Percentiles rank a stretch among this genome's conserved stretches.
These are phyloP conservation scores for Cadophora luteo-olivacea DNA, from an alignment of 2,329 filamentous ascomycete genomes.

Conservation along the genomic window DNA sequence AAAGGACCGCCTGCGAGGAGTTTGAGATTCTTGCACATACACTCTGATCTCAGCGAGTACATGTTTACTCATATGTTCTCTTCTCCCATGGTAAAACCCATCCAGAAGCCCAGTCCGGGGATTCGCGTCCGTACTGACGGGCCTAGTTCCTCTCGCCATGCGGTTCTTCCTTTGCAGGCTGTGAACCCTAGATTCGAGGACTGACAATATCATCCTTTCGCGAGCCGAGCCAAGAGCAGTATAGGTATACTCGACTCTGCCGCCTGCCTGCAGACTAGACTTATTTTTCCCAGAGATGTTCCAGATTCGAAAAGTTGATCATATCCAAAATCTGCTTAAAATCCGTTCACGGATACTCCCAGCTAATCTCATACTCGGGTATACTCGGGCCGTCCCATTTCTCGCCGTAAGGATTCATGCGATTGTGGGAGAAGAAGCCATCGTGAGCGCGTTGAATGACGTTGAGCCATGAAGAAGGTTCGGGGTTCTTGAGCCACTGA, in stretches of 20 bases:
- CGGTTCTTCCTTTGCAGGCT: background rate
- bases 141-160: background rate
- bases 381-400: slow-evolving; percentile 57
- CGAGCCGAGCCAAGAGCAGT: background rate
- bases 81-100: background rate
- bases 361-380: slow-evolving; percentile 56
- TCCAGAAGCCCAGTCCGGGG: background rate
- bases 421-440: slow-evolving; percentile 56
- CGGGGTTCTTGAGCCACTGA: slow-evolving; percentile 61
- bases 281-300: background rate
- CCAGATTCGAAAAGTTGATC: background rate
- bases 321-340: background rate
- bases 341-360: slow-evolving; percentile 53
- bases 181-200: background rate
- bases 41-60: background rate
- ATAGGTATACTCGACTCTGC: background rate
- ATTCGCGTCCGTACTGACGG: no score
- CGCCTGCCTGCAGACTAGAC: slow-evolving; percentile 12
- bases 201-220: background rate
- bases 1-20: background rate
- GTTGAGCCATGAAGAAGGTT: slow-evolving; percentile 61
- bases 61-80: background rate
- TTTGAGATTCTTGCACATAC: background rate
- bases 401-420: slow-evolving; percentile 60
- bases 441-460: slow-evolving; percentile 60